Evolutionary conservation across 345 rosid species (phyloP), one percentile per base, ranked within the genome.

Genomic region (Clausena lansium): DNA sequence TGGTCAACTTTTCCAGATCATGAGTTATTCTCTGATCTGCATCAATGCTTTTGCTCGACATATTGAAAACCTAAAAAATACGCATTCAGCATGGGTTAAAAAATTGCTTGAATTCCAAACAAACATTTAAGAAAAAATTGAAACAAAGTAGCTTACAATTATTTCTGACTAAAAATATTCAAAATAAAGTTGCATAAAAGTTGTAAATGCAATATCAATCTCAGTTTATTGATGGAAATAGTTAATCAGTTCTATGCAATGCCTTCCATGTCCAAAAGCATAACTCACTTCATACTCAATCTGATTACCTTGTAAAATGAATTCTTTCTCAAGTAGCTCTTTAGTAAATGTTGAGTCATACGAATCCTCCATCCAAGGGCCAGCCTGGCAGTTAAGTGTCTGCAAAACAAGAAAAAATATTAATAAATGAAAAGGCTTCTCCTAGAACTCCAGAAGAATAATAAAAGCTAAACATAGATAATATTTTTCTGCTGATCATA

Each of bases 341-440:
- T 88, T 27, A 94, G 90, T 77, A 96, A 81, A 89, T 96, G 98
- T 65, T 89, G 92, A 68, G 99, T 96, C 89, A 96, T 83, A 60
- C 91, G 91, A 79, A 91, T 89, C 88, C 99, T 92, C 99, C 99
- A 96, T 69, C 92, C 97, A 84, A 96, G 95, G 64, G 98, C 98
- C 77, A 96, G 85, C 59, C 86, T 90, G 73, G 93, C 85, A 14
- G 93, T 94, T 85, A 96, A 82, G 82, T 94, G 97, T 89, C 99
- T 96, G 89, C 66, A 57, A 69, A 75, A 71, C 69, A 68, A 73
- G 75, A 75, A 32, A 66, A 9, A 59, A n/a, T 9, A 22, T 20
- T 6, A 33, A 47, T 10, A 66, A 32, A 52, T 20, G 30, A 54
- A 47, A 60, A 30, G 8, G 38, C 24, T 62, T 45, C 17, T 17